Evolutionary conservation across 1,284 basidiomycete genomes (phyloP).

Genomic region (Somion occarium): DNA sequence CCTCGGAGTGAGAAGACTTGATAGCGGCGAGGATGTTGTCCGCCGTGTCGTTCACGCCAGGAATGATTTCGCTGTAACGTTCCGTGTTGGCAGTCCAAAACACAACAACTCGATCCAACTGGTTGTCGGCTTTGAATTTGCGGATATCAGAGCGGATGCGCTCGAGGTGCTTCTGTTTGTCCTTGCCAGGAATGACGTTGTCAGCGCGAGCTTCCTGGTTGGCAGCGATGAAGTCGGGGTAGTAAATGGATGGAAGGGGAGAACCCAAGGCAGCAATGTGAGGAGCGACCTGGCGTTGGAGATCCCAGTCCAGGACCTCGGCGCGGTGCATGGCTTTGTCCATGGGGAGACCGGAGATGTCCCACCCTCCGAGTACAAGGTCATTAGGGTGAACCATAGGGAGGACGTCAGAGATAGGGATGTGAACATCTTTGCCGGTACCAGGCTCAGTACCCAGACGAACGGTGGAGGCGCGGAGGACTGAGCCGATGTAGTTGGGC

Average conservation of each 20-base stretch:
- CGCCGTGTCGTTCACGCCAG: conserved; percentile 94
- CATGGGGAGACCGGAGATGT: conserved; percentile 84
- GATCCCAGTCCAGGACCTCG: conserved; percentile 93
- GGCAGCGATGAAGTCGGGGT: conserved; percentile 93
- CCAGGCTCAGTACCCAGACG: conserved; percentile 82
- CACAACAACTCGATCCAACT: conserved; percentile 83
- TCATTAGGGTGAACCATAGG: conserved; percentile 99
- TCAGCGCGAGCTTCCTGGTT: conserved; percentile 97
- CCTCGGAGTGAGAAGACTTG: conserved; percentile 83
- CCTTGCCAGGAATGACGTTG: conserved; percentile 81
- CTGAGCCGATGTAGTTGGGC: conserved; percentile 95
- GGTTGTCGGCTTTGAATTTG: conserved; percentile 83
- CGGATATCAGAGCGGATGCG: conserved; percentile 92
- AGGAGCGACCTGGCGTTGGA: conserved; percentile 92
- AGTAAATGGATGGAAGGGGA: conserved; percentile 95
- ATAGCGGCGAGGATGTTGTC: conserved; percentile 85
- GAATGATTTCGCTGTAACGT: conserved; percentile 92
- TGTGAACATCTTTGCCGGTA: conserved; percentile 89
- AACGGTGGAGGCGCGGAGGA: conserved; percentile 93
- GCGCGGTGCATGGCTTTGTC: conserved; percentile 94
- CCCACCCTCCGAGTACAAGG: conserved; percentile 97
- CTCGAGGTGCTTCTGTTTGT: conserved; percentile 92
- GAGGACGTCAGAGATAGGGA: conserved; percentile 90
- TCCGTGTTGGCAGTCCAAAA: conserved; percentile 99
- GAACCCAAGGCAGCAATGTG: conserved; percentile 78